Base-by-base conservation (phyloP, 192 early-diverging fungal genomes). In the Backusella australiensis region DNA sequence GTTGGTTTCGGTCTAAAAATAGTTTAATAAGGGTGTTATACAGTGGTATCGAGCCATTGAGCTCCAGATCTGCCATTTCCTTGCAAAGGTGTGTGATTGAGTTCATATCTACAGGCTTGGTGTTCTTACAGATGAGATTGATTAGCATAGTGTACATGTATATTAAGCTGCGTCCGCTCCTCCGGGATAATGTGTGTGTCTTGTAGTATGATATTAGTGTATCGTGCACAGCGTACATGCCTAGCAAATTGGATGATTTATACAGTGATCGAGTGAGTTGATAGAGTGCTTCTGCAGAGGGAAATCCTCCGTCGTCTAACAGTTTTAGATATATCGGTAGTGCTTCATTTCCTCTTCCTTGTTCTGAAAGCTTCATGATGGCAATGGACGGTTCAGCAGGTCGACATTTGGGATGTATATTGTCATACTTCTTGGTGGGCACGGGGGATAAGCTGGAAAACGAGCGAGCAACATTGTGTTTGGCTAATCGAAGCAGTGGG, bases 81-180 rank as follows among this genome's bases (percentile, higher is more conserved):
- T 34, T 67, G 42, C 74, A 75, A 21, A 75, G 39, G 21, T 75
- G 4, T 35, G n/a, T 46, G 21, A 75, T 75, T 19, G 34, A 26
- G 9, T 66, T 36, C 38, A 75, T 75, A 67, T 75, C 74, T 12
- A 42, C 32, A 21, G 59, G 59, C 15, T 8, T 46, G 44, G 63
- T 75, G n/a, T 66, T 67, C 38, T 42, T 75, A 14, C 34, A 39
- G 6, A 75, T 75, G 21, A 75, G 38, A 49, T 67, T 42, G 19
- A 75, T 75, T 32, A 75, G 19, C 74, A 75, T 75, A 12, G 74
- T 75, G 34, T 75, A 75, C 65, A 67, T 67, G 32, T 75, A 75
- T 42, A 42, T 39, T 65, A 75, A 41, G 2, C 17, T 19, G 26
- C 65, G 21, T 17, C 35, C 21, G 5, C 29, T 42, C 67, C 42